Evolutionary conservation across 1,284 basidiomycete species (phyloP).

Genomic region (Abortiporus biennis): DNA sequence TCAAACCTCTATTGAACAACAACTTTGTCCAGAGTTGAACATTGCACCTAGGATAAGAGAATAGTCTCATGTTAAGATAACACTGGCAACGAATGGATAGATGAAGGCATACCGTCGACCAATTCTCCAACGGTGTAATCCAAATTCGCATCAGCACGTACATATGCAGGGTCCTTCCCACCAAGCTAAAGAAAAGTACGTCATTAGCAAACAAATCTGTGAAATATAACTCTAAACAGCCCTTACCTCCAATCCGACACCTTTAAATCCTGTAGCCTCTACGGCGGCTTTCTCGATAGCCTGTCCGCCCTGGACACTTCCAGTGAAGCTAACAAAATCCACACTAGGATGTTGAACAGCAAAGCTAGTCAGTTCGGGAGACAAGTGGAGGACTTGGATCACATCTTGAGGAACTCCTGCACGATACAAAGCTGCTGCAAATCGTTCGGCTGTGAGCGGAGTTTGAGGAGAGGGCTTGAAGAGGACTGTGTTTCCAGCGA

Average conservation of each 20-base stretch:
- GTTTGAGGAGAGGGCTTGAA: slow-evolving; percentile 96
- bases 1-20: slow-evolving; percentile 76
- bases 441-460: slow-evolving; percentile 80
- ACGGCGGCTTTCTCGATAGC: slow-evolving; percentile 60
- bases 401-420: slow-evolving; percentile 78
- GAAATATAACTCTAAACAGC: background rate
- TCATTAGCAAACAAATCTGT: background rate
- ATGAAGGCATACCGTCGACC: slow-evolving; percentile 66
- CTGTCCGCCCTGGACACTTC: slow-evolving; percentile 69
- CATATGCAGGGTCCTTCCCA: slow-evolving; percentile 95
- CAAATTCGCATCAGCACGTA: slow-evolving; percentile 80
- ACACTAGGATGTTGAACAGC: slow-evolving; percentile 66
- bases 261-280: slow-evolving; percentile 69
- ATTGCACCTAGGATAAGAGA: slow-evolving; percentile 56
- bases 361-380: slow-evolving; percentile 56
- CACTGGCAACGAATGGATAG: background rate
- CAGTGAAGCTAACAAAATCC: slow-evolving; percentile 87
- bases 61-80: no score
- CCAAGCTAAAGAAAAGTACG: slow-evolving; percentile 60
- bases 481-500: slow-evolving; percentile 85
- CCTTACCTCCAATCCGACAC: slow-evolving; percentile 66
- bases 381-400: slow-evolving; percentile 78
- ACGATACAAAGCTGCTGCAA: slow-evolving; percentile 59
- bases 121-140: slow-evolving; percentile 81
- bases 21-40: slow-evolving; percentile 95